Evolutionary conservation across 1,139 yeast genomes (phyloP), one percentile per base, ranked within the genome.

Genomic region (Diutina ranongensis): DNA sequence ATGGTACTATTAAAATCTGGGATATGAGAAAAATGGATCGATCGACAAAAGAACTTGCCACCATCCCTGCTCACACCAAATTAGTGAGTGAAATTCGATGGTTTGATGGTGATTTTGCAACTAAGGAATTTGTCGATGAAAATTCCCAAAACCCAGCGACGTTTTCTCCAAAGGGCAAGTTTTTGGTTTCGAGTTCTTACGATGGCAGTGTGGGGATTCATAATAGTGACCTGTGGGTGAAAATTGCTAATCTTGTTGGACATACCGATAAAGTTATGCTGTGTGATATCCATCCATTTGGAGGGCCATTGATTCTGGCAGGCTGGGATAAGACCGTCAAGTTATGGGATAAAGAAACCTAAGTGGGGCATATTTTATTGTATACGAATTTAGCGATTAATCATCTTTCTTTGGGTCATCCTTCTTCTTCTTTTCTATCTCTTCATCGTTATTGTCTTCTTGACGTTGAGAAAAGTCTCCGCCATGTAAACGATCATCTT

Each of bases 1-100:
- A 89, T 60, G 80, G 89, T 40, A 65, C 80, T 1, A 72, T 87
- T 10, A 83, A 83, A 55, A 69, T 89, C 1, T 92, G 97, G 97
- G 98, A 92, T 62, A 48, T 92, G 44, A 70, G 98, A 45, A 63
- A 58, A 45, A 47, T 65, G 18, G 57, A 58, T 32, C 48, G 31
- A 33, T 46, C 68, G 60, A 52, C 58, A 12, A 59, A 57, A 45
- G 75, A 71, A 36, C 49, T 67, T 18, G 68, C 66, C 42, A 68
- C 83, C 1, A 76, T 92, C 2, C 81, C 89, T 1, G 94, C 94
- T 0, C 97, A 92, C 61, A 76, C 73, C 2, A 83, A 76, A 56
- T 60, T 87, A 21, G 78, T 89, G 0, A 79, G 94, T 7, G 86
- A 77, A 49, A 71, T 87, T 1, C 67, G 71, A 47, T 82, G 83